Evolutionary conservation across 2,329 filamentous ascomycete genomes (phyloP).

Genomic region (Colletotrichum agaves): DNA sequence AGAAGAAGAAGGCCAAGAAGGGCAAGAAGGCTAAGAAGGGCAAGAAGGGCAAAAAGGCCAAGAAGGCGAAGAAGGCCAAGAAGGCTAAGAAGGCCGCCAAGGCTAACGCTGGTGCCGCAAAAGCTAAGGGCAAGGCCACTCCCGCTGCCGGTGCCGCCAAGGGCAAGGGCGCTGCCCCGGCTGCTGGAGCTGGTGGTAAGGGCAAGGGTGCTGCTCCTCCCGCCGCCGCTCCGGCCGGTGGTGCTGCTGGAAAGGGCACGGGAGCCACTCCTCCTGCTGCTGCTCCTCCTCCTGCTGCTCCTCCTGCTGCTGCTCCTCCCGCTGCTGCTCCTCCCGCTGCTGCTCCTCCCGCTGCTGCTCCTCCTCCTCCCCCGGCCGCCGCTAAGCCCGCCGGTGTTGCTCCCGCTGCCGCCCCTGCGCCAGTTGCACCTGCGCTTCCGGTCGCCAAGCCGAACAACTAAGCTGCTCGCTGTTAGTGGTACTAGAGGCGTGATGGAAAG

Average conservation of each 20-base stretch:
- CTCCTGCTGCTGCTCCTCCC: neutral
- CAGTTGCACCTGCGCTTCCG: slow-evolving; percentile 25
- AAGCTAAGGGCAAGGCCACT: slow-evolving; percentile 20
- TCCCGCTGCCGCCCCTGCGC: slow-evolving; percentile 16
- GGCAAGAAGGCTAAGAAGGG: slow-evolving; percentile 25
- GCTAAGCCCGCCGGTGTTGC: slow-evolving; percentile 1
- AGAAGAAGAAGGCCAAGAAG: slow-evolving; percentile 32
- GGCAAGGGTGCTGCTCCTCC: slow-evolving; percentile 21
- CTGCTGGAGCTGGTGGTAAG: slow-evolving; percentile 14
- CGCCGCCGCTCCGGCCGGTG: slow-evolving; percentile 15
- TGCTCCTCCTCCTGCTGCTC: slow-evolving; percentile 2
- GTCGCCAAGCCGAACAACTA: slow-evolving; percentile 19
- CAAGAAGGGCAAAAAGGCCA: slow-evolving; percentile 27
- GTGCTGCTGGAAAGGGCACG: slow-evolving; percentile 31
- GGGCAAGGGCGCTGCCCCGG: slow-evolving; percentile 25
- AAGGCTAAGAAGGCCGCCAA: slow-evolving; percentile 21
- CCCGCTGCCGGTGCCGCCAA: slow-evolving; percentile 16
- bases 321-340: neutral
- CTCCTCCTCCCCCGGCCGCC: neutral
- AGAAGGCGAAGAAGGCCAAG: slow-evolving; percentile 26
- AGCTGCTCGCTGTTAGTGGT: neutral
- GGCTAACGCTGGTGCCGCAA: slow-evolving; percentile 16
- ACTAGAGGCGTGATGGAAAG: slow-evolving; percentile 6
- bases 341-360: slow-evolving; percentile 4
- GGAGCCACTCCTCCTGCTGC: slow-evolving; percentile 13